Evolutionary conservation across 139 green algal genomes (phyloP).

Genomic region (Zygnema circumcarinatum): DNA sequence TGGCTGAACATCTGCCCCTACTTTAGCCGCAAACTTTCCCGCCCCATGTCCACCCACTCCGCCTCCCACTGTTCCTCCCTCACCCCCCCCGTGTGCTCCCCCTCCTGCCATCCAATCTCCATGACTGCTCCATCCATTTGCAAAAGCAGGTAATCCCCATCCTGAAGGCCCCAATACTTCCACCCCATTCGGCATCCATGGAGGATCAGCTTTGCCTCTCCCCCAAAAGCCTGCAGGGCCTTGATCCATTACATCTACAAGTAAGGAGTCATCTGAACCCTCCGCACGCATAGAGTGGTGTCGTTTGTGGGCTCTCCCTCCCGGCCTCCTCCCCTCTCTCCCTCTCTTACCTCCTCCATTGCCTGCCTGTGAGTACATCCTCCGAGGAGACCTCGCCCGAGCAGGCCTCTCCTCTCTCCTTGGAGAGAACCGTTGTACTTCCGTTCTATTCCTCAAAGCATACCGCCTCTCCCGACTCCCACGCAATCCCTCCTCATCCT

Average conservation of each 20-base stretch:
- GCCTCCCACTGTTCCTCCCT: slow-evolving; percentile 37
- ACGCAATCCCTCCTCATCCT: slow-evolving; percentile 43
- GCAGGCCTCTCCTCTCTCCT: slow-evolving; percentile 31
- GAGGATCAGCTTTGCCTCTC: neutral
- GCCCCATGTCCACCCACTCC: slow-evolving; percentile 6
- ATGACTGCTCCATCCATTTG: slow-evolving; percentile 36
- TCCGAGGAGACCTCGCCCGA: slow-evolving; percentile 18
- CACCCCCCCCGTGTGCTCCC: slow-evolving; percentile 17
- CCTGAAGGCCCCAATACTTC: neutral
- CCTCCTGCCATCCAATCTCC: neutral
- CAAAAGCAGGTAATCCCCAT: neutral
- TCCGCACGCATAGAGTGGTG: slow-evolving; percentile 30
- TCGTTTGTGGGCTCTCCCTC: slow-evolving; percentile 22
- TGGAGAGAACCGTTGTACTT: slow-evolving; percentile 55
- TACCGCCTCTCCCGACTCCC: slow-evolving; percentile 40
- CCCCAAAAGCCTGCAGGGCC: neutral
- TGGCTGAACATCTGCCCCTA: slow-evolving; percentile 77
- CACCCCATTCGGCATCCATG: slow-evolving; percentile 4
- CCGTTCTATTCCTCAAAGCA: slow-evolving; percentile 51
- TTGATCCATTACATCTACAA: slow-evolving; percentile 52
- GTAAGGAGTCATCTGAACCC: slow-evolving; percentile 49
- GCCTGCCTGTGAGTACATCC: neutral
- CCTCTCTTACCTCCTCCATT: neutral
- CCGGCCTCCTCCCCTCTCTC: slow-evolving; percentile 9
- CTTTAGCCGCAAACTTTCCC: slow-evolving; percentile 56